Evolutionary conservation across 148 eudicot species (phyloP).

Genomic region (Amaranthus hypochondriacus): DNA sequence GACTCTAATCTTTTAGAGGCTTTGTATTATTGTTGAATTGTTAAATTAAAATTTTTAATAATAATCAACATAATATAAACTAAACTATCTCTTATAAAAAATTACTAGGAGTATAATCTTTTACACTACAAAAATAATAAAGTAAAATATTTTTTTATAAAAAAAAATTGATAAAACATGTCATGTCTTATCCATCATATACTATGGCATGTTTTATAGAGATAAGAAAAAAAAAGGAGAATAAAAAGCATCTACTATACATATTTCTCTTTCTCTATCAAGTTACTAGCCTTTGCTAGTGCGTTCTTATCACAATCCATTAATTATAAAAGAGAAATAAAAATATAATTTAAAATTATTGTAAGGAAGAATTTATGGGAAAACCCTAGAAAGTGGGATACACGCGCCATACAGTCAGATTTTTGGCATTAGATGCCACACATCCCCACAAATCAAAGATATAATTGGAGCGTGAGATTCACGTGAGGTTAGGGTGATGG

Average conservation of each 20-base stretch:
- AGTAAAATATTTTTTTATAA: neutral
- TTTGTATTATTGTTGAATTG: too few relatives aligned
- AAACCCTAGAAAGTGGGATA: constrained; percentile 19
- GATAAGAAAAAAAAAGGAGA: constrained; percentile 6
- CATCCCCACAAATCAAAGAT: constrained; percentile 14
- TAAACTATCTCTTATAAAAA: neutral
- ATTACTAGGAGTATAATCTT: neutral
- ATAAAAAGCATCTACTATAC: constrained; percentile 19
- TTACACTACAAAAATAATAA: neutral
- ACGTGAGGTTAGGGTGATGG: neutral
- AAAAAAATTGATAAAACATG: constrained; percentile 16
- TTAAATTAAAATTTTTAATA: too few relatives aligned
- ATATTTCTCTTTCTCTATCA: constrained; percentile 3
- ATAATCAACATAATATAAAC: too few relatives aligned
- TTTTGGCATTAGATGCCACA: constrained; percentile 22
- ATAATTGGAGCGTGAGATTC: constrained; percentile 22
- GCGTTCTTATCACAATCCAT: constrained; percentile 31
- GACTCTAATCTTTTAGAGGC: too few relatives aligned
- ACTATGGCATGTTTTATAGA: constrained; percentile 15
- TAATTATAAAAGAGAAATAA: neutral
- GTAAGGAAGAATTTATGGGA: neutral
- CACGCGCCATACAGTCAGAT: constrained; percentile 32
- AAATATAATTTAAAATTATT: neutral
- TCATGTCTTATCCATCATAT: constrained; percentile 19
- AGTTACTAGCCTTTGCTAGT: constrained; percentile 16